Evolutionary conservation across 805 yeast species (phyloP), one percentile per base, ranked within the genome.

Genomic region (Wickerhamomyces xylosicus): DNA sequence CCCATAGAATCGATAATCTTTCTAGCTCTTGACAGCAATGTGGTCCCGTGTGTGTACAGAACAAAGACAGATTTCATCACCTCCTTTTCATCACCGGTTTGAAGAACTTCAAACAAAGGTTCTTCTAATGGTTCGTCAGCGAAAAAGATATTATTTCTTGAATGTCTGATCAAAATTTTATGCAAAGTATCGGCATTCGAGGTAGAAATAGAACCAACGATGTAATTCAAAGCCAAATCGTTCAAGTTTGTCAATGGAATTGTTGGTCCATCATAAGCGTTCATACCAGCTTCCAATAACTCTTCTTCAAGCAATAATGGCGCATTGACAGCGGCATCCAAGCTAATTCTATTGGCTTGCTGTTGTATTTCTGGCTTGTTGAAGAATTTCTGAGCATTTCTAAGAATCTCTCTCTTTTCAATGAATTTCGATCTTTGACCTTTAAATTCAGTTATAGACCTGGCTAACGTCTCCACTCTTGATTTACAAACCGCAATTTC

Each of bases 1-100:
- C 87, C 95, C 48, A 92, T 70, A 1, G 97, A 85, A 53, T 87
- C 96, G 44, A 94, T 77, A 41, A 94, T 85, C 56, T 79, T 82
- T 53, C 71, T 75, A 37, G 89, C 84, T 57, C 90, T 77, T 44
- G 74, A 68, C 38, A 81, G 58, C 41, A 92, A 69, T 45, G 81
- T 62, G 29, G 74, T 66, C 54, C 99, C 99, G 62, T 94, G 97
- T 17, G 97, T 83, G 53, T 89, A 89, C 31, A 90, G 79, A 44
- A 94, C 76, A 54, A 92, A 89, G 35, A 86, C 79, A 55, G 79
- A 83, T 58, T 90, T 90, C 46, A 74, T 79, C 10, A 81, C 74
- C 13, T 31, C 11, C 13, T n/a, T 25, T 38, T 61, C 63, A 22
- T 68, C 67, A 37, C 73, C 73, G 18, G 77, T 51, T 52, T 75